A percentile compares a stretch with the other conserved stretches of the same genome.
Conservation (phyloP, 768 basidiomycete species). For the Hygrophorus pudorinus region DNA sequence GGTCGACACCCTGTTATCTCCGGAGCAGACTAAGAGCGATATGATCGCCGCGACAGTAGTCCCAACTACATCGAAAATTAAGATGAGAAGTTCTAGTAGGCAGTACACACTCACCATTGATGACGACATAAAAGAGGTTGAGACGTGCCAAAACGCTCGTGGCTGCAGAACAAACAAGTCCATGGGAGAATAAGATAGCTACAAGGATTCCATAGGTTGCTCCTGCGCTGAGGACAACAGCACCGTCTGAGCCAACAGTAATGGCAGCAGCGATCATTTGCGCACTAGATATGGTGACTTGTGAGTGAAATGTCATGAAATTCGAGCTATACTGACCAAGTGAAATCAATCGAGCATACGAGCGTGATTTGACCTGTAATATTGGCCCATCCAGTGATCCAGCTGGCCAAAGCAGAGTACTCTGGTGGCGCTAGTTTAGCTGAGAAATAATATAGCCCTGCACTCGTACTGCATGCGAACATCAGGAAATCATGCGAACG, state of each 20-base stretch:
- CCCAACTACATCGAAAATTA: slow-evolving; percentile 33
- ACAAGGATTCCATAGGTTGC: slow-evolving; percentile 61
- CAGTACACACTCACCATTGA: slow-evolving; percentile 40
- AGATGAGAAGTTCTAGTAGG: slow-evolving; percentile 7
- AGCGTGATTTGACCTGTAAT: slow-evolving; percentile 52
- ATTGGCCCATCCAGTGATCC: slow-evolving; percentile 50
- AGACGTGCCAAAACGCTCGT: slow-evolving; percentile 54
- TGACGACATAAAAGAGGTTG: slow-evolving; percentile 58
- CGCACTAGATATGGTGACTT: slow-evolving; percentile 21
- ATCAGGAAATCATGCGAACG: background rate
- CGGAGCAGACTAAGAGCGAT: slow-evolving; percentile 45
- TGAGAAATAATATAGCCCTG: slow-evolving; percentile 72
- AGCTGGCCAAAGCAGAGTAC: slow-evolving; percentile 53
- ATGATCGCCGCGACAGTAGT: slow-evolving; percentile 57
- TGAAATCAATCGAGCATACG: slow-evolving; percentile 69
- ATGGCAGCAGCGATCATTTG: slow-evolving; percentile 73
- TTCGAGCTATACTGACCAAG: slow-evolving; percentile 25
- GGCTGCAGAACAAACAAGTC: slow-evolving; percentile 61
- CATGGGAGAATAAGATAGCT: slow-evolving; percentile 56
- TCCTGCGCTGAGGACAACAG: slow-evolving; percentile 39
- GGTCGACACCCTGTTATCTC: slow-evolving; percentile 50
- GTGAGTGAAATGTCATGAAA: background rate
- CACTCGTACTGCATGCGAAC: slow-evolving; percentile 48
- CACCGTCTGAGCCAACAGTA: slow-evolving; percentile 47
- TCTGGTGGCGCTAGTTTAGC: slow-evolving; percentile 59